These are phyloP conservation scores for Abelmoschus esculentus DNA, from an alignment of 345 rosid genomes.

Conservation along the genomic window DNA sequence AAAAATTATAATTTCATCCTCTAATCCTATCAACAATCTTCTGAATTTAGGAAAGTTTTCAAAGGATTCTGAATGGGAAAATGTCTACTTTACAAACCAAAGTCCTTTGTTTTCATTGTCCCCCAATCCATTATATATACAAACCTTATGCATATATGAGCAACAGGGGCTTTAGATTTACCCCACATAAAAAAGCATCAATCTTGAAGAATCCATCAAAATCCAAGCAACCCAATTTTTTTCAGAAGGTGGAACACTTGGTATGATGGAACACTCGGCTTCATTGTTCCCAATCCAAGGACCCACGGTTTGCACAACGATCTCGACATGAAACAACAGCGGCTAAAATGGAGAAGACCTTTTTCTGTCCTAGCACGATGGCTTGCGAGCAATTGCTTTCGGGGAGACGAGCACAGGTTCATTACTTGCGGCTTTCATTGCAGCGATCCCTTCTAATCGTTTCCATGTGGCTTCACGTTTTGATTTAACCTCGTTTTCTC, in stretches of 20 bases:
- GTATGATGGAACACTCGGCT: conserved; percentile 11
- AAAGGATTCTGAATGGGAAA: conserved; percentile 13
- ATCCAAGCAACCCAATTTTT: neutral
- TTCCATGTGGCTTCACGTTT: conserved; percentile 59
- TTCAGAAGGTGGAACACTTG: conserved; percentile 11
- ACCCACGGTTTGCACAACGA: too few species aligned
- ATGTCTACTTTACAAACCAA: conserved; percentile 8
- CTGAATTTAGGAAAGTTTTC: too few species aligned
- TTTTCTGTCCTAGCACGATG: conserved; percentile 28
- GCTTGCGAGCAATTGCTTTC: conserved; percentile 14
- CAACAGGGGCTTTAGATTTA: conserved; percentile 9
- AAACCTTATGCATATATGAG: conserved; percentile 8
- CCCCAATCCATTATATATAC: conserved; percentile 1
- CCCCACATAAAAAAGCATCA: conserved; percentile 1
- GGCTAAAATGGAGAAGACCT: neutral
- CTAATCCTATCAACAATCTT: too few species aligned
- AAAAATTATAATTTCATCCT: too few species aligned
- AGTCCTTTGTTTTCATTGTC: neutral
- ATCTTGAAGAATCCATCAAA: conserved; percentile 7
- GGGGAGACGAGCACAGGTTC: conserved; percentile 45
- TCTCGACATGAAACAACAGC: neutral
- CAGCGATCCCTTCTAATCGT: conserved; percentile 64
- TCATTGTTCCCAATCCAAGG: neutral
- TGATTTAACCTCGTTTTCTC: conserved; percentile 36
- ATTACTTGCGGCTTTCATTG: conserved; percentile 41